These are phyloP conservation scores for Leishmania tarentolae DNA, from an alignment of 208 protist genomes.

Conservation along the genomic window DNA sequence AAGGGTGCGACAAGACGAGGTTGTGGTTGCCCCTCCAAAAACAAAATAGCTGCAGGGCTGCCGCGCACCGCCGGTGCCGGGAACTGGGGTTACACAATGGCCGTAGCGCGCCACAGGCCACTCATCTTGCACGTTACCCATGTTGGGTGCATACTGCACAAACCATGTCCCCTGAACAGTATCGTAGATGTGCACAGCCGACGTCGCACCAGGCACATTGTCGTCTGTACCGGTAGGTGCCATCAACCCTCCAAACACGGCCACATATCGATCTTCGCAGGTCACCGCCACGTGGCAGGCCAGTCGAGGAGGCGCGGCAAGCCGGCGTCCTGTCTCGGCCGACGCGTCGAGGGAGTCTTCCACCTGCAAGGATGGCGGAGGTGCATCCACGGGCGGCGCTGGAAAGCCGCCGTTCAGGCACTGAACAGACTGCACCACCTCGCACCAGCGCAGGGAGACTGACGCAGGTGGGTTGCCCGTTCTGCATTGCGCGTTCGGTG, in stretches of 20 bases:
- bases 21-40: constrained; percentile 27
- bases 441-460: constrained; percentile 21
- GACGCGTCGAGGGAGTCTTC: background rate
- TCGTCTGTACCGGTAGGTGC: background rate
- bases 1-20: constrained; percentile 2
- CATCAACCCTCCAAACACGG: constrained; percentile 51
- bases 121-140: background rate
- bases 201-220: constrained; percentile 24
- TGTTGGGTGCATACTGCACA: background rate
- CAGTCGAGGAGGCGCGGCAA: constrained; percentile 31
- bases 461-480: background rate
- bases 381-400: constrained; percentile 17
- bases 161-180: constrained; percentile 38
- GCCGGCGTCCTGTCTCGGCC: no score
- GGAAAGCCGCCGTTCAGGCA: constrained; percentile 18
- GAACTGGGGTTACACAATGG: constrained; percentile 43
- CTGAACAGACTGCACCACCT: constrained; percentile 18
- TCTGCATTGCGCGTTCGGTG: background rate
- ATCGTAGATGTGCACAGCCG: constrained; percentile 49
- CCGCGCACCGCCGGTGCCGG: constrained; percentile 34
- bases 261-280: constrained; percentile 36
- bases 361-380: background rate
- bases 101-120: constrained; percentile 68
- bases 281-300: constrained; percentile 55
- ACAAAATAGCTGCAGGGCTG: constrained; percentile 28